Evolutionary conservation across 2,329 filamentous ascomycete species (phyloP).

Genomic region (Sporothrix pallida): DNA sequence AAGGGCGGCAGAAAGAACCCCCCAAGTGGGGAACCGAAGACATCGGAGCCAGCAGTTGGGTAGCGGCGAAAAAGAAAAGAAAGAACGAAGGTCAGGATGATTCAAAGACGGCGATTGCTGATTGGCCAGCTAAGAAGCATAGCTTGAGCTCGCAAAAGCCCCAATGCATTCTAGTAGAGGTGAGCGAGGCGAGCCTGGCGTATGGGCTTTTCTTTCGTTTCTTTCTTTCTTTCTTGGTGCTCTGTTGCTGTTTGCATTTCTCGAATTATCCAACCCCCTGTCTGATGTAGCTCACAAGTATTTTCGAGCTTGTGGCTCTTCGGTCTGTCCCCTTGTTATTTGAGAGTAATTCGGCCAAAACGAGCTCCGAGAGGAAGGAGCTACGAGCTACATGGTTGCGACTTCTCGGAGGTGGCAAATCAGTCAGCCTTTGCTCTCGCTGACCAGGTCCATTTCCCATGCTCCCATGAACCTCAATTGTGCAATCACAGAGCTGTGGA

Average conservation of each 20-base stretch:
- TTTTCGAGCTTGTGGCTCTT: slow-evolving; percentile 9
- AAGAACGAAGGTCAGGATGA: not conserved
- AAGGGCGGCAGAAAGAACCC: slow-evolving; percentile 21
- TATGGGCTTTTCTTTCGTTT: not conserved
- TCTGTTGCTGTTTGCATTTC: no score
- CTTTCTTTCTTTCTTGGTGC: not conserved
- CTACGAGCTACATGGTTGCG: slow-evolving; percentile 14
- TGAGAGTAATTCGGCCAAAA: slow-evolving; percentile 9
- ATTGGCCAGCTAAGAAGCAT: slow-evolving; percentile 9
- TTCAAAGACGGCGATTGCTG: not conserved
- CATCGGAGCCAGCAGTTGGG: slow-evolving; percentile 25
- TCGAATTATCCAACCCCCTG: not conserved
- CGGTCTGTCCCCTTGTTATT: not conserved
- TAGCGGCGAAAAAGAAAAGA: slow-evolving; percentile 15
- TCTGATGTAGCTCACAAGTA: not conserved
- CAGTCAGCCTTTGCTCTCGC: not conserved
- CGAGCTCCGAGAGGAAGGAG: slow-evolving; percentile 15
- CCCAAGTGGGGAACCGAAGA: slow-evolving; percentile 24
- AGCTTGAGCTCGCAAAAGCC: slow-evolving; percentile 20
- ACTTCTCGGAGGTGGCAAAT: slow-evolving; percentile 2
- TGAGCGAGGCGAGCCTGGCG: not conserved
- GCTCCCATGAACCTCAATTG: not conserved
- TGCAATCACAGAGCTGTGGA: not conserved
- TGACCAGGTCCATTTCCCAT: not conserved
- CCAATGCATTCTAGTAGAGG: not conserved